A percentile compares a stretch with the other conserved stretches of the same genome.
These are phyloP conservation scores for Exophiala calicioides DNA, from an alignment of 2,329 filamentous ascomycete species.

Conservation along the genomic window DNA sequence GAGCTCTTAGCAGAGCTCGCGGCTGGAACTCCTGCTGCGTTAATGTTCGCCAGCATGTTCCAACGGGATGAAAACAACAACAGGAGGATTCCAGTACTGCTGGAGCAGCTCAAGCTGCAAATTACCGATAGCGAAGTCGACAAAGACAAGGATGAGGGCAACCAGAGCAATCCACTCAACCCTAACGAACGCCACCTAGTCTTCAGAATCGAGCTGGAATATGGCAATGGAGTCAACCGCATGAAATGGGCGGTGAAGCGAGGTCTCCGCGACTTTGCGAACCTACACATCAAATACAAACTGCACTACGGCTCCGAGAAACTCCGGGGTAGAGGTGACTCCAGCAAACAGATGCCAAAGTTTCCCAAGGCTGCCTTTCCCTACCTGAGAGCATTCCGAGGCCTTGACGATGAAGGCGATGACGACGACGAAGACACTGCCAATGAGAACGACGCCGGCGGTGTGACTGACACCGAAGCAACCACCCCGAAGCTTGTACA, in stretches of 20 bases:
- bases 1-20: constrained; percentile 94
- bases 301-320: constrained; percentile 80
- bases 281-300: constrained; percentile 92
- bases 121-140: constrained; percentile 79
- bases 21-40: constrained; percentile 85
- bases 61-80: constrained; percentile 95
- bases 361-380: constrained; percentile 90
- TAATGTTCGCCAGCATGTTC: constrained; percentile 97
- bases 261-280: constrained; percentile 84
- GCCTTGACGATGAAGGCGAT: constrained; percentile 79
- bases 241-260: constrained; percentile 96
- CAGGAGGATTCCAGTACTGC: constrained; percentile 87
- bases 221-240: constrained; percentile 88
- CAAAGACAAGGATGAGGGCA: constrained; percentile 36
- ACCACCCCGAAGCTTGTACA: constrained; percentile 53
- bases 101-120: constrained; percentile 89
- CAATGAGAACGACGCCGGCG: constrained; percentile 59
- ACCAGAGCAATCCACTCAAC: constrained; percentile 24
- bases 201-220: constrained; percentile 91
- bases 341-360: constrained; percentile 78
- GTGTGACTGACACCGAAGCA: constrained; percentile 68
- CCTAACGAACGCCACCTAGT: constrained; percentile 75
- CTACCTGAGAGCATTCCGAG: constrained; percentile 78
- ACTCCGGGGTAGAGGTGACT: constrained; percentile 67
- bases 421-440: constrained; percentile 57